Percentiles rank a stretch among this genome's conserved stretches.
Conservation (phyloP, 768 basidiomycete genomes). For the Leccinellum rugosiceps region DNA sequence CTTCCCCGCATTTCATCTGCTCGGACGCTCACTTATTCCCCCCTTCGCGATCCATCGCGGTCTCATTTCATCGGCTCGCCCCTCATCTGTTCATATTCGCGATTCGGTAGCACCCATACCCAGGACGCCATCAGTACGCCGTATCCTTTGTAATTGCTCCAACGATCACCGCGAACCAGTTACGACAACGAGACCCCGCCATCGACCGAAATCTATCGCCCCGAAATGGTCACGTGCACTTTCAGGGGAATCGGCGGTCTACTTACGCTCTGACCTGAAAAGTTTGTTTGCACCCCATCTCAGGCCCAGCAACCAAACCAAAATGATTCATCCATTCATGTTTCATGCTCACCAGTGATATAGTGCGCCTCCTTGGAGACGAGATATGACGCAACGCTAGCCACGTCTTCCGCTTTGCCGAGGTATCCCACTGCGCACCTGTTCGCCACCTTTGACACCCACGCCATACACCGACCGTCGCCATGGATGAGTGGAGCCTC, state of each 20-base stretch:
- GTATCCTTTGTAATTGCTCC: neutral
- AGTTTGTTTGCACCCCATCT: neutral
- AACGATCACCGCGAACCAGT: conserved; percentile 1
- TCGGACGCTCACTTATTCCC: neutral
- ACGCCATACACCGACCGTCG: neutral
- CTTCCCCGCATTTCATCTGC: conserved; percentile 16
- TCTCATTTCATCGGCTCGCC: conserved; percentile 6
- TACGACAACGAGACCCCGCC: conserved; percentile 13
- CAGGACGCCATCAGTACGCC: neutral
- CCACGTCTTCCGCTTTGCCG: conserved; percentile 20
- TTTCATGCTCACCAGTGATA: conserved; percentile 24
- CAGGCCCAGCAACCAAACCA: neutral
- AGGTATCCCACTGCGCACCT: conserved; percentile 7
- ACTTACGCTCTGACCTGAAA: neutral
- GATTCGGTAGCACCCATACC: conserved; percentile 4
- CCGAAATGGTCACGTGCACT: neutral
- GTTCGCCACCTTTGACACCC: neutral
- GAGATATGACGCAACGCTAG: conserved; percentile 30
- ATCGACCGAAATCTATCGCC: conserved; percentile 9
- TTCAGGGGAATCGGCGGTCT: neutral
- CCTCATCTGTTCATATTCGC: neutral
- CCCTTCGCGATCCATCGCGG: conserved; percentile 24
- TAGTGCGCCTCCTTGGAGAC: conserved; percentile 28
- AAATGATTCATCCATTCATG: neutral
- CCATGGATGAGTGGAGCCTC: neutral